Conservation (phyloP, 169 alveolate genomes). For the Sarcocystis neurona region DNA sequence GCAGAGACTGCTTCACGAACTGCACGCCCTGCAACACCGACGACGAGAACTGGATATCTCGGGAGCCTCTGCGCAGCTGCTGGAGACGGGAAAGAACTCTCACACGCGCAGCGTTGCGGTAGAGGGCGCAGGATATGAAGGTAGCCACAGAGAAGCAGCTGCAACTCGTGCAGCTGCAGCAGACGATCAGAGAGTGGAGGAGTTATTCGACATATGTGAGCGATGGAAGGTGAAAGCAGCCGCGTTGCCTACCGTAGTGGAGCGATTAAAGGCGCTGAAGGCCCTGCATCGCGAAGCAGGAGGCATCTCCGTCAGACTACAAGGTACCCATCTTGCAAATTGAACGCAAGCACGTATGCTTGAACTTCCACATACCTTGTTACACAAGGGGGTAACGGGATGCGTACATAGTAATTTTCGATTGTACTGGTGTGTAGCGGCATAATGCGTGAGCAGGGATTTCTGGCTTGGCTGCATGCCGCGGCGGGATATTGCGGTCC, state of each 20-base stretch:
- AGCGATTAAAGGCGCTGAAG: conserved; percentile 56
- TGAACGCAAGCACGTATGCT: neutral
- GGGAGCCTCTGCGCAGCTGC: conserved; percentile 19
- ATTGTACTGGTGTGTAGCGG: no score
- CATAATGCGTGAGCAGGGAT: no score
- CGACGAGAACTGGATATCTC: conserved; percentile 59
- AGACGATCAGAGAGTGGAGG: conserved; percentile 65
- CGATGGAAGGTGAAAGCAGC: conserved; percentile 64
- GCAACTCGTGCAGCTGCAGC: conserved; percentile 12
- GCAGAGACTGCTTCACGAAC: conserved; percentile 58
- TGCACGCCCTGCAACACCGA: conserved; percentile 64
- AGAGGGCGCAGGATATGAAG: no score
- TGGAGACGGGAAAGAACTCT: neutral
- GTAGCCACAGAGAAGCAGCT: neutral
- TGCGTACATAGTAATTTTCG: neutral
- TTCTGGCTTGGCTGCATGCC: no score
- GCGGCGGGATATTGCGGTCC: no score
- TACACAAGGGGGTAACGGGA: neutral
- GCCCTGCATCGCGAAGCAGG: conserved; percentile 66
- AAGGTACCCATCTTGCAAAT: conserved; percentile 25
- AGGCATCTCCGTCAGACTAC: conserved; percentile 60
- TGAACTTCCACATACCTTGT: neutral
- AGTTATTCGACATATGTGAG: conserved; percentile 60
- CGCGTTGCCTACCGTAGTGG: conserved; percentile 56
- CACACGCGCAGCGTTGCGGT: no score